Base-by-base conservation (phyloP, 2,329 filamentous ascomycete genomes). In the Pyrenophora tritici-repentis region DNA sequence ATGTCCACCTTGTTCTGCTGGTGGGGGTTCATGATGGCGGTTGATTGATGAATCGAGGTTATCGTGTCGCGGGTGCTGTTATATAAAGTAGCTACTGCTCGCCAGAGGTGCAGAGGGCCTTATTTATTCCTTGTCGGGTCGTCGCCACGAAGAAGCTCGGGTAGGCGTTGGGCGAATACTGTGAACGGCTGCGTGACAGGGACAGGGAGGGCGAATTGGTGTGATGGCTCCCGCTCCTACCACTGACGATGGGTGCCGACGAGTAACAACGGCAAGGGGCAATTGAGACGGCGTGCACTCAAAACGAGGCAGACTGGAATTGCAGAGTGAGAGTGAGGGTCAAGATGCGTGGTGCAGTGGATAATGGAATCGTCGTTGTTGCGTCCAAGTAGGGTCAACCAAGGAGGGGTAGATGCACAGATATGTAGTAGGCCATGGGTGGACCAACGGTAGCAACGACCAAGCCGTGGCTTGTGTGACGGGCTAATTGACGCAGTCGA, bases 1-100 rank as follows among this genome's bases (percentile, higher is more conserved):
- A 97, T 83, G 78, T 99, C 94, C 70, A 97, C 84, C 83, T 99
- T 97, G 83, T 97, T 97, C 84, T 96, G 92, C 83, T 97, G 90
- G 76, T 92, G 91, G 66, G 93, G 93, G 76, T 97, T 97, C 91
- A 97, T 95, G 61, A 58, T 66, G 62, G 62, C 58, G 61, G 60
- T 34, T 29, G 26, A 34, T 53, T 46, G 42, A 13, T 34, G 46
- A 9, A 35, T 29, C 16, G 47, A 32, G 16, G 16, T 42, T 42
- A 12, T 16, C 42, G 45, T 42, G 52, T 48, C 53, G 55, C 36
- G 20, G 42, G 55, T 56, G 59, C 56, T 32, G 63, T 53, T 48
- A 36, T 45, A 10, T 22, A 49, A 55, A 53, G 57, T 42, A 41
- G 55, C 36, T 36, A 53, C 36, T 59, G 55, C 16, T 56, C 14